A percentile compares a stretch with the other conserved stretches of the same genome.
These are phyloP conservation scores for Ganoderma lingzhi DNA, from an alignment of 1,284 basidiomycete genomes.

Conservation along the genomic window DNA sequence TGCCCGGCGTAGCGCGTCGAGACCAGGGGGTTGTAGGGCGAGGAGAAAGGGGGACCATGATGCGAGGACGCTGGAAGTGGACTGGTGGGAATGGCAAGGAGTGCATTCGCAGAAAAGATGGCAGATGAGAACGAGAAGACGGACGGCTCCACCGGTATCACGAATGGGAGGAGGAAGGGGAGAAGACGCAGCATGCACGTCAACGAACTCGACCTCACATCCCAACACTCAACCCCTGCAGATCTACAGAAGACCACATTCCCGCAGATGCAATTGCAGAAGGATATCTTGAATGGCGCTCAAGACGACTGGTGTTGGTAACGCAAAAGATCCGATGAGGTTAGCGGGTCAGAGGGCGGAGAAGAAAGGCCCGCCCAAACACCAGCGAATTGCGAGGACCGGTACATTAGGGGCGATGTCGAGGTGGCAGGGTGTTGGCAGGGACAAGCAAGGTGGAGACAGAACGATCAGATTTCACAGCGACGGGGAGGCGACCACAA, in stretches of 20 bases:
- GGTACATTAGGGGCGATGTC: conserved; percentile 9
- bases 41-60: conserved; percentile 23
- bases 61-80: conserved; percentile 15
- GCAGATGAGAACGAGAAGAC: conserved; percentile 21
- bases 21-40: conserved; percentile 13
- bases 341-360: conserved; percentile 12
- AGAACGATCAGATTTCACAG: conserved; percentile 24
- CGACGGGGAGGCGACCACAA: background rate
- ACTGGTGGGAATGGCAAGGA: conserved; percentile 22
- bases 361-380: conserved; percentile 16
- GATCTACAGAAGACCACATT: conserved; percentile 81
- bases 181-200: conserved; percentile 30
- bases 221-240: conserved; percentile 11
- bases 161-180: conserved; percentile 2
- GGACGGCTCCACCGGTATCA: background rate
- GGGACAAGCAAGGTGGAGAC: conserved; percentile 18
- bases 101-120: conserved; percentile 26
- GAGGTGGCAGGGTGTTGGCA: background rate
- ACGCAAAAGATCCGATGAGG: conserved; percentile 11
- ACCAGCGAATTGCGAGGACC: conserved; percentile 13
- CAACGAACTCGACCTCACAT: conserved; percentile 12
- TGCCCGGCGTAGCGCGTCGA: conserved; percentile 23
- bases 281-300: conserved; percentile 86
- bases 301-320: conserved; percentile 66
- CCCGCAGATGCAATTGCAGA: conserved; percentile 83